Conservation (phyloP, 2,329 filamentous ascomycete species). For the Monilinia aucupariae region DNA sequence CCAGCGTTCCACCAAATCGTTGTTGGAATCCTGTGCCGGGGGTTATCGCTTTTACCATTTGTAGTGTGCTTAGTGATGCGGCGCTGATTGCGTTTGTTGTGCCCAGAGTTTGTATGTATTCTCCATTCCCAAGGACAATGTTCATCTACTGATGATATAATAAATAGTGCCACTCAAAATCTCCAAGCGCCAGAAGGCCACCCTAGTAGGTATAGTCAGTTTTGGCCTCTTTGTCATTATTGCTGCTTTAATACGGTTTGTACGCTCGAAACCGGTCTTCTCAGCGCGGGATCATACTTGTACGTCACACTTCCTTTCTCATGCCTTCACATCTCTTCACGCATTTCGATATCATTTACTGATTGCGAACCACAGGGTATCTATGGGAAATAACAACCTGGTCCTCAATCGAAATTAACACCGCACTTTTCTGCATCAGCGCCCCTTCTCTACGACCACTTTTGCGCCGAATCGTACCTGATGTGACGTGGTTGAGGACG, state of each 20-base stretch:
- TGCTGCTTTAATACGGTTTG: background rate
- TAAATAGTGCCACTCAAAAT: slow-evolving; percentile 4
- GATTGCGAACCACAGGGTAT: background rate
- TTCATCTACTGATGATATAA: background rate
- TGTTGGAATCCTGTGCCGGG: background rate
- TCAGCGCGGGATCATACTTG: background rate
- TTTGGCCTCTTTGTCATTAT: background rate
- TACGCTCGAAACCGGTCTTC: background rate
- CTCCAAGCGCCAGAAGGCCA: background rate
- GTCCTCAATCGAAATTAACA: slow-evolving; percentile 1
- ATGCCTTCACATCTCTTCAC: background rate
- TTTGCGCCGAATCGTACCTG: background rate
- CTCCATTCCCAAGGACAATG: background rate
- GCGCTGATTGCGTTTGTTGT: background rate
- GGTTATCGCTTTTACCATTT: background rate
- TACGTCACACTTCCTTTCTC: background rate
- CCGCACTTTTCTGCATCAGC: background rate
- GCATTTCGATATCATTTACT: background rate
- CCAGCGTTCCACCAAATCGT: background rate
- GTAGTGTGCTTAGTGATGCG: slow-evolving; percentile 7
- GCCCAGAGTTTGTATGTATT: background rate
- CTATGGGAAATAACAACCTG: slow-evolving; percentile 11
- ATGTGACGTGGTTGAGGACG: background rate
- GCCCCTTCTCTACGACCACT: background rate
- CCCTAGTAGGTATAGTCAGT: background rate